Base-by-base conservation (phyloP, 805 yeast genomes). In the Nakazawaea ishiwadae region DNA sequence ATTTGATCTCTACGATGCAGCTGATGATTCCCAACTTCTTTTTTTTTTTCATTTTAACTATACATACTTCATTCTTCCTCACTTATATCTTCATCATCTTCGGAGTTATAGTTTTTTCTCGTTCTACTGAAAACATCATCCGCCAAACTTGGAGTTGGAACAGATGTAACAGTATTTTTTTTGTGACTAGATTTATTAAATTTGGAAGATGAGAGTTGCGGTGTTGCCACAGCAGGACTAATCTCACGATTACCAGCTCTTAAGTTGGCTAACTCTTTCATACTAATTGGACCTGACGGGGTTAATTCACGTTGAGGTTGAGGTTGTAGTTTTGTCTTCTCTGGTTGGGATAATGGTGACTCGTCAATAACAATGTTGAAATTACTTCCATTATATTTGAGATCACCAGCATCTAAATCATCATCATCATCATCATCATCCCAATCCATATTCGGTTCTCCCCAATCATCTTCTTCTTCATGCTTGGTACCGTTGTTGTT, bases 231-330 rank as follows among this genome's bases (percentile, higher is more conserved):
- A 4, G n/a, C 12, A 30, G 40, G 40, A 11, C 24, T 15, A 20
- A 14, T 21, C 6, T 28, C 33, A 17, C 23, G 14, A 4, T 15
- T 7, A 30, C 27, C 31, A 18, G 37, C n/a, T 24, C 42, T 32
- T 16, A 34, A 12, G 24, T 26, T 42, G 20, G 40, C 41, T 23
- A 37, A 34, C 20, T 42, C 45, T 17, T 37, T 42, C 45, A 42
- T 42, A 34, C 45, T 42, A 6, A 37, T 42, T 6, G 45, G 45
- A 4, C 44, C 44, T n/a, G 44, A 14, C 2, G 39, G 39, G 16
- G 44, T 39, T 23, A 17, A 10, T 16, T 39, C 43, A 11, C 41
- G 30, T 17, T 10, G 21, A 8, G 31, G n/a, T 3, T 28, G 16
- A 12, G 20, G 8, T 31, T 29, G 31, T 11, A 8, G 18, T 18